Conservation (phyloP, 2,329 filamentous ascomycete species). For the Neonectria sp. region DNA sequence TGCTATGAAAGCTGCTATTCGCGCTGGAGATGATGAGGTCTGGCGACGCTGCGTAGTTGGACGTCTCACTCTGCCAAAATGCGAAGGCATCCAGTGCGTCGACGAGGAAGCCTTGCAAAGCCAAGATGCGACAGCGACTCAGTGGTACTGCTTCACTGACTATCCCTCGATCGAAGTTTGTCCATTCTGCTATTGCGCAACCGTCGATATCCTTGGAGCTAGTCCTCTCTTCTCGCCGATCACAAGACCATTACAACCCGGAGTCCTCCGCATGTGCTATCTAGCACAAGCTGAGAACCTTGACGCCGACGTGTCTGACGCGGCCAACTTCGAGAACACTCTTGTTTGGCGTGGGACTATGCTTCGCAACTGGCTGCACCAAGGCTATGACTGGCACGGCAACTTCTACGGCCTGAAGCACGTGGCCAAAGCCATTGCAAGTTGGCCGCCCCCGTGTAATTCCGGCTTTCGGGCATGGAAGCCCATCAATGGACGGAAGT, state of each 20-base stretch:
- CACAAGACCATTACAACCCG: conserved; percentile 4
- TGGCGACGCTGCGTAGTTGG: conserved; percentile 16
- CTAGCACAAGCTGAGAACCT: background rate
- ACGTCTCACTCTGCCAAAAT: conserved; percentile 11
- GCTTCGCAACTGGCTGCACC: conserved; percentile 13
- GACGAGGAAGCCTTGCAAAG: conserved; percentile 18
- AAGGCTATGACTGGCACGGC: conserved; percentile 20
- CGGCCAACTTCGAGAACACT: conserved; percentile 14
- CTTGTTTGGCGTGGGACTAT: conserved; percentile 18
- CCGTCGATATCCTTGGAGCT: conserved; percentile 15
- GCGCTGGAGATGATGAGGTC: conserved; percentile 6
- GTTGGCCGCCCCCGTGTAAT: conserved; percentile 20
- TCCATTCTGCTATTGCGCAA: conserved; percentile 15
- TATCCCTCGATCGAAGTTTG: conserved; percentile 24
- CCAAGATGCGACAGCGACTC: background rate
- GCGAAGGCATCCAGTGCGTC: conserved; percentile 16
- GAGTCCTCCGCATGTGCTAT: conserved; percentile 21
- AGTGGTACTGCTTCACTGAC: conserved; percentile 17
- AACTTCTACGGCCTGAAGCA: conserved; percentile 20
- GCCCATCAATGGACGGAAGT: conserved; percentile 15
- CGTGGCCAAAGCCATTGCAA: conserved; percentile 7
- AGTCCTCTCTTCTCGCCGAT: conserved; percentile 22
- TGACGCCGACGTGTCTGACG: background rate
- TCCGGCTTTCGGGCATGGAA: conserved; percentile 1
- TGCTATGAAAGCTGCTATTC: conserved; percentile 18